Percentiles rank a stretch among this genome's conserved stretches.
These are phyloP conservation scores for Coemansia sp. DNA, from an alignment of 192 early-diverging fungal species.

Conservation along the genomic window DNA sequence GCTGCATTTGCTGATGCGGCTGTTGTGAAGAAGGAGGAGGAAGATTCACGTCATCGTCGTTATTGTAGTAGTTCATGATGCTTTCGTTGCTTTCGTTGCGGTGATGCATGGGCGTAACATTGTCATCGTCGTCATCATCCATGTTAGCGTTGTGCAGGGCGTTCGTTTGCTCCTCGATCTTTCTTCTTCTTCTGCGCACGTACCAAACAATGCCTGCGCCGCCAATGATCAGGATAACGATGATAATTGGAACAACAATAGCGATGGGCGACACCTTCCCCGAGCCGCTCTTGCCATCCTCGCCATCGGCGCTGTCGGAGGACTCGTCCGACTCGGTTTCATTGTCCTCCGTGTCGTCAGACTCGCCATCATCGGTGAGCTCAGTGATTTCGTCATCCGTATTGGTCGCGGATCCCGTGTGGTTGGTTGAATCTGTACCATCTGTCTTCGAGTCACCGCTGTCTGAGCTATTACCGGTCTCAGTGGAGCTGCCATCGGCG, in stretches of 20 bases:
- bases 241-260: not conserved
- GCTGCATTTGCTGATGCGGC: not conserved
- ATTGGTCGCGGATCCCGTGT: too few relatives aligned
- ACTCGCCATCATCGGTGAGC: too few relatives aligned
- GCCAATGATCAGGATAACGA: not conserved
- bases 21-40: not conserved
- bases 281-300: not conserved
- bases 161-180: conserved; percentile 1
- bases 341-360: too few relatives aligned
- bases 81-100: not conserved
- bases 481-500: not conserved
- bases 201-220: conserved; percentile 12
- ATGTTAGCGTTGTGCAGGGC: conserved; percentile 5
- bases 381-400: too few relatives aligned
- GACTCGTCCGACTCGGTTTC: too few relatives aligned
- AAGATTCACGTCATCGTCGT: not conserved
- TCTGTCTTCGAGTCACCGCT: not conserved
- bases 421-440: too few relatives aligned
- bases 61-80: not conserved
- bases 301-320: not conserved
- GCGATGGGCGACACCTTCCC: conserved; percentile 4
- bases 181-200: conserved; percentile 7
- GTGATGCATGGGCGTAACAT: conserved; percentile 5
- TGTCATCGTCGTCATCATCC: conserved; percentile 1
- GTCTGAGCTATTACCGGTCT: not conserved